Evolutionary conservation across 169 alveolate genomes (phyloP).

Genomic region (Eimeria brunetti): DNA sequence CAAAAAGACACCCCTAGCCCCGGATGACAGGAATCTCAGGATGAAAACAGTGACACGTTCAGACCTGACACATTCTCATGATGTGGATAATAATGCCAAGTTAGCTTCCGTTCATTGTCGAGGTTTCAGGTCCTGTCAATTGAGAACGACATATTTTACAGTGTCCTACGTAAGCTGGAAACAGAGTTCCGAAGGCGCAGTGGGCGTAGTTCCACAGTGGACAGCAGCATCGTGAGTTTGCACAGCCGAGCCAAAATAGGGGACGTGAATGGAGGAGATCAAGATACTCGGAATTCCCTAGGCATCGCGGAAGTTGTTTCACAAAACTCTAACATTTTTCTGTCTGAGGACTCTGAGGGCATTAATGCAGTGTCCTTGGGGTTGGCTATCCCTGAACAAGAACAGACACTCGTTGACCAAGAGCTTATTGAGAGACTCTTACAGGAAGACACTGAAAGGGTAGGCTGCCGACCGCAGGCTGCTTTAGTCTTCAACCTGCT

Average conservation of each 20-base stretch:
- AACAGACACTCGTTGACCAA: slow-evolving; percentile 46
- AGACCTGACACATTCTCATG: neutral
- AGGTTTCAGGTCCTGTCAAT: slow-evolving; percentile 41
- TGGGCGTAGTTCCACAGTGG: slow-evolving; percentile 59
- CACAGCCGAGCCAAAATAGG: slow-evolving; percentile 14
- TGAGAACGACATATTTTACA: slow-evolving; percentile 42
- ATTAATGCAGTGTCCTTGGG: neutral
- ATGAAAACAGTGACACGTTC: neutral
- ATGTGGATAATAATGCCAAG: neutral
- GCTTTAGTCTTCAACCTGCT: neutral
- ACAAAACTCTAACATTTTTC: neutral
- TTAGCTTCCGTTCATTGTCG: neutral
- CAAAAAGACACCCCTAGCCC: neutral
- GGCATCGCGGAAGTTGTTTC: neutral
- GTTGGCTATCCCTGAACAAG: slow-evolving; percentile 27
- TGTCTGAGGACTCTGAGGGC: neutral
- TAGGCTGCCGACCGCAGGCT: neutral
- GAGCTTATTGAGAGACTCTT: slow-evolving; percentile 63
- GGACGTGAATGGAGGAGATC: neutral
- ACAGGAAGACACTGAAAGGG: slow-evolving; percentile 68
- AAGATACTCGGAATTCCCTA: neutral
- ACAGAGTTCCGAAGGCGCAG: slow-evolving; percentile 65
- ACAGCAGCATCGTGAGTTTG: neutral
- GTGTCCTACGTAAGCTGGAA: slow-evolving; percentile 50
- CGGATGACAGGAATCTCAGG: neutral